Base-by-base conservation (phyloP, 2,329 filamentous ascomycete species). In the Xylaria sp. region DNA sequence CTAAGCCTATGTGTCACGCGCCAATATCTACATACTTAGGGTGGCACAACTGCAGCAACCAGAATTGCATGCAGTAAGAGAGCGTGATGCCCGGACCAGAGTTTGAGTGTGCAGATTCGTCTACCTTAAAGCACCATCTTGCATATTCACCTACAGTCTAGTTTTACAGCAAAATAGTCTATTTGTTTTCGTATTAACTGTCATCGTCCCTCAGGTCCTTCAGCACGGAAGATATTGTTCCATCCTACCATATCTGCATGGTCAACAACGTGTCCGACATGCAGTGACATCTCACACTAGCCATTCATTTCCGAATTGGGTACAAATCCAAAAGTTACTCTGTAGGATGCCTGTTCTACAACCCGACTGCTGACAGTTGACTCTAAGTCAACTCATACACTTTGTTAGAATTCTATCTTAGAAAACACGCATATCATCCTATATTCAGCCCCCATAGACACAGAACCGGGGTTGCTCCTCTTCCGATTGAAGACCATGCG, bases 1-100 rank as follows among this genome's bases (percentile, higher is more conserved):
- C 52, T 62, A 67, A 46, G 15, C 68, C 61, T 33, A 68, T 66
- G 60, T 69, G 68, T 72, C 71, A 72, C 68, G 68, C 70, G 70
- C 70, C 61, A 68, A 68, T 66, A 33, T 63, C 36, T 62, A 46
- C 60, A 60, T 62, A 31, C 52, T 49, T 66, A 43, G 64, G 51
- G 67, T 72, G 63, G 56, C 66, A 72, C 67, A 67, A 65, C 51
- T 28, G 58, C 61, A 58, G 46, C 52, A 67, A 60, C 52, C 51
- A 64, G 57, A 48, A 63, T 72, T 69, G 54, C 58, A 71, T 69
- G 71, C 71, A 71, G 62, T 28, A 65, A 64, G 55, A 60, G 54
- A 67, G 52, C 61, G 64, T 68, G 39, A 57, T 55, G 64, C 54
- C 10, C 25, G 33, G 46, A 33, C 60, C 61, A 39, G 57, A 62